Evolutionary conservation across 2,329 filamentous ascomycete genomes (phyloP).

Genomic region (Paramyrothecium roridum): DNA sequence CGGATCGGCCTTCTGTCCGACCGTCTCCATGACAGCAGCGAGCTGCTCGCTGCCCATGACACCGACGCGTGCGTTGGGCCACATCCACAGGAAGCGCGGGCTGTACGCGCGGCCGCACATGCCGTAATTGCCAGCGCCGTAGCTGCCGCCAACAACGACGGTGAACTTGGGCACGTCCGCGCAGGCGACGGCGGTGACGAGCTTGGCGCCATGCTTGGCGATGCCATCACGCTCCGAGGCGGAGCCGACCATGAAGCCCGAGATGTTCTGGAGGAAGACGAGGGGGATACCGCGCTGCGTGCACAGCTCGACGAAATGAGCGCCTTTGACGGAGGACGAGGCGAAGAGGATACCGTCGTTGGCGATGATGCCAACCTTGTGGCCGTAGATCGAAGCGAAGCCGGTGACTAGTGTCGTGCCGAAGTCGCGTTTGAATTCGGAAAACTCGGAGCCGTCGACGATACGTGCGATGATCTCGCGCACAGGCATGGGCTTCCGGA

Average conservation of each 20-base stretch:
- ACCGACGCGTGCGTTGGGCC: slow-evolving; percentile 93
- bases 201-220: slow-evolving; percentile 95
- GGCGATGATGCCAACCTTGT: slow-evolving; percentile 87
- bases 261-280: slow-evolving; percentile 94
- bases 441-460: slow-evolving; percentile 84
- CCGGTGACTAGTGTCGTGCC: slow-evolving; percentile 87
- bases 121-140: slow-evolving; percentile 94
- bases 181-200: slow-evolving; percentile 92
- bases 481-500: slow-evolving; percentile 79
- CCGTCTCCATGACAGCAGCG: slow-evolving; percentile 88
- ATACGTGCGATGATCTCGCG: slow-evolving; percentile 91
- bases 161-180: slow-evolving; percentile 96
- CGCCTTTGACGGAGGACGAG: slow-evolving; percentile 84
- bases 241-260: slow-evolving; percentile 95
- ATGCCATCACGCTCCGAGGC: slow-evolving; percentile 93
- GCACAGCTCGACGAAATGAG: slow-evolving; percentile 96
- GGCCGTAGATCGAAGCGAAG: slow-evolving; percentile 85
- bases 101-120: slow-evolving; percentile 96
- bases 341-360: slow-evolving; percentile 97
- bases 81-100: slow-evolving; percentile 92
- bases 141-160: slow-evolving; percentile 88
- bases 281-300: slow-evolving; percentile 85
- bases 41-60: slow-evolving; percentile 97
- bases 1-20: slow-evolving; percentile 79
- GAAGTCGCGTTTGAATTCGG: slow-evolving; percentile 93